phyloP scores from a whole-genome alignment of 768 basidiomycete genomes.

The Phylloporus rhodoxanthus region DNA sequence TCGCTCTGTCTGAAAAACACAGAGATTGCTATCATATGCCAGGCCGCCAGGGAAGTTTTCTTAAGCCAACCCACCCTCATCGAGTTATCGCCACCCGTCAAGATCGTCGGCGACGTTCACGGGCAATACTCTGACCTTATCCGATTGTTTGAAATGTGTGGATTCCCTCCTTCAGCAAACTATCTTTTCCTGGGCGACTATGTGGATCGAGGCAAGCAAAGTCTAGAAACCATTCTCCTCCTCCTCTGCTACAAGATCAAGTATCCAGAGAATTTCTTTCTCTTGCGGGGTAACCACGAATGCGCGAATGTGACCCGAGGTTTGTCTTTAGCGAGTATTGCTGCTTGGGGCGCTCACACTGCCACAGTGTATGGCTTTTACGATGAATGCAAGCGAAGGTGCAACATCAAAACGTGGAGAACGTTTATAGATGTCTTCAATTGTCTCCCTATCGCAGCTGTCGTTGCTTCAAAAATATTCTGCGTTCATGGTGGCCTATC shows the following conservation, averaged over 20 bases:
- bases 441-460: slow-evolving; percentile 95
- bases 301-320: slow-evolving; percentile 99
- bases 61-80: slow-evolving; percentile 94
- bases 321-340: slow-evolving; percentile 33
- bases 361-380: slow-evolving; percentile 93
- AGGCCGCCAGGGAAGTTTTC: slow-evolving; percentile 93
- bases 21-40: slow-evolving; percentile 91
- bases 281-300: slow-evolving; percentile 96
- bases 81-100: slow-evolving; percentile 95
- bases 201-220: slow-evolving; percentile 97
- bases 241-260: slow-evolving; percentile 99
- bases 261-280: slow-evolving; percentile 99
- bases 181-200: slow-evolving; percentile 99
- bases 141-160: slow-evolving; percentile 98
- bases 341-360: slow-evolving; percentile 17
- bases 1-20: slow-evolving; percentile 91
- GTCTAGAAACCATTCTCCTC: slow-evolving; percentile 94
- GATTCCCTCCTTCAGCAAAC: slow-evolving; percentile 94
- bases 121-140: slow-evolving; percentile 99
- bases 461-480: slow-evolving; percentile 99
- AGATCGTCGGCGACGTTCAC: slow-evolving; percentile 99
- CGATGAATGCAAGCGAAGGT: slow-evolving; percentile 98
- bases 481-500: slow-evolving; percentile 97
- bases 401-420: slow-evolving; percentile 99
- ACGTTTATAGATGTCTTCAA: slow-evolving; percentile 99